These are phyloP conservation scores for Daldinia loculata DNA, from an alignment of 495 filamentous ascomycete genomes.

Conservation along the genomic window DNA sequence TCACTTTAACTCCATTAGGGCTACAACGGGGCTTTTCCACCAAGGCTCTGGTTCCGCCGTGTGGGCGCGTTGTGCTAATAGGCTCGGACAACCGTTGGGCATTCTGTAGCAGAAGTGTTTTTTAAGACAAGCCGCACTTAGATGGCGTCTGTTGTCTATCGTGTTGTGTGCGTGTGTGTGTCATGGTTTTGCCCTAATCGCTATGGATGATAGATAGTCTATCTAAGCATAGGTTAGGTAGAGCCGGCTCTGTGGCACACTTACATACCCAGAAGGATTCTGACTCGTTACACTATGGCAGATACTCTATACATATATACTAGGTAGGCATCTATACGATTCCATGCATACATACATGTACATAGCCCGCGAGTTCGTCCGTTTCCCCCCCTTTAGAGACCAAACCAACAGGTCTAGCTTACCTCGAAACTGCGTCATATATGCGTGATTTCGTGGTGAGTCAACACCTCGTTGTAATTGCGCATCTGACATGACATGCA, in stretches of 20 bases:
- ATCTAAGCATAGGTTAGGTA: too few relatives aligned
- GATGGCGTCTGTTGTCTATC: background rate
- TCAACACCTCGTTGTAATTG: constrained; percentile 11
- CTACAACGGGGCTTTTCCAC: constrained; percentile 16
- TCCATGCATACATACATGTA: background rate
- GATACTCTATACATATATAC: background rate
- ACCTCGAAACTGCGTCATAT: constrained; percentile 31
- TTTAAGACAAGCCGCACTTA: constrained; percentile 4
- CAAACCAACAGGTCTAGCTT: constrained; percentile 14
- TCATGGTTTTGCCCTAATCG: constrained; percentile 7
- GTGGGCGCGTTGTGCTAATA: background rate
- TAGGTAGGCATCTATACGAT: background rate
- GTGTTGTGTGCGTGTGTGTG: background rate
- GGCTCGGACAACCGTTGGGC: background rate
- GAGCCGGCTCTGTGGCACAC: constrained; percentile 13
- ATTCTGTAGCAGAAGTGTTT: background rate
- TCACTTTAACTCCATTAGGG: constrained; percentile 21
- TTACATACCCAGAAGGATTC: constrained; percentile 21
- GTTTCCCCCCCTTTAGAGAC: background rate
- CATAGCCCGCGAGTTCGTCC: constrained; percentile 8
- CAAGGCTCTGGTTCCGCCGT: constrained; percentile 26
- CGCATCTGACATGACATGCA: constrained; percentile 23
- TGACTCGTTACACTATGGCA: constrained; percentile 16
- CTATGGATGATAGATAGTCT: too few relatives aligned
- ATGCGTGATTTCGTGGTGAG: constrained; percentile 21